These are phyloP conservation scores for Thuja plicata DNA, from an alignment of 83 land plant genomes.

Conservation along the genomic window DNA sequence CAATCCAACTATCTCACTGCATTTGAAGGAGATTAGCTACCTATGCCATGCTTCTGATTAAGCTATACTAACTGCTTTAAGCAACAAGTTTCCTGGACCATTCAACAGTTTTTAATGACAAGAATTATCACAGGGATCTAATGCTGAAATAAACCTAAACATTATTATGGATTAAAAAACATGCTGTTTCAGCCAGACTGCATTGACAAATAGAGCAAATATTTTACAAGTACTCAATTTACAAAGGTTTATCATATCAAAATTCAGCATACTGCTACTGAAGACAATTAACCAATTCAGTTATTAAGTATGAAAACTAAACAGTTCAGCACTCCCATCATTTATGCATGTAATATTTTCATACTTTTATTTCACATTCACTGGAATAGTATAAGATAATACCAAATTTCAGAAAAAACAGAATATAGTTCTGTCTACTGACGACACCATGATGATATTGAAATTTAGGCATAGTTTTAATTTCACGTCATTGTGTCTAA, in stretches of 20 bases:
- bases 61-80: too few relatives aligned
- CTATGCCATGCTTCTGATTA: too few relatives aligned
- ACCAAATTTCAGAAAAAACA: not conserved
- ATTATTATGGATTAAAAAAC: not conserved
- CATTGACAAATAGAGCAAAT: not conserved
- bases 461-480: not conserved
- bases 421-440: not conserved
- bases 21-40: too few relatives aligned
- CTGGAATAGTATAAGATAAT: not conserved
- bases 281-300: too few relatives aligned
- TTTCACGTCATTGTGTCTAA: too few relatives aligned
- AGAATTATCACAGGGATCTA: not conserved
- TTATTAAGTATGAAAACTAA: not conserved
- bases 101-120: not conserved
- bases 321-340: not conserved
- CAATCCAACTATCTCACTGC: too few relatives aligned
- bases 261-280: not conserved
- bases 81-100: not conserved
- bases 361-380: not conserved
- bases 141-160: not conserved
- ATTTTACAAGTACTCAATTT: too few relatives aligned
- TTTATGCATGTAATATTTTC: not conserved
- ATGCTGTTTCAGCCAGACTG: not conserved
- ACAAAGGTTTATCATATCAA: not conserved
- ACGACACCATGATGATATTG: not conserved